Percentiles rank a stretch among this genome's conserved stretches.
phyloP scores from a whole-genome alignment of 108 stramenopile species.

The Skeletonema tropicum region DNA sequence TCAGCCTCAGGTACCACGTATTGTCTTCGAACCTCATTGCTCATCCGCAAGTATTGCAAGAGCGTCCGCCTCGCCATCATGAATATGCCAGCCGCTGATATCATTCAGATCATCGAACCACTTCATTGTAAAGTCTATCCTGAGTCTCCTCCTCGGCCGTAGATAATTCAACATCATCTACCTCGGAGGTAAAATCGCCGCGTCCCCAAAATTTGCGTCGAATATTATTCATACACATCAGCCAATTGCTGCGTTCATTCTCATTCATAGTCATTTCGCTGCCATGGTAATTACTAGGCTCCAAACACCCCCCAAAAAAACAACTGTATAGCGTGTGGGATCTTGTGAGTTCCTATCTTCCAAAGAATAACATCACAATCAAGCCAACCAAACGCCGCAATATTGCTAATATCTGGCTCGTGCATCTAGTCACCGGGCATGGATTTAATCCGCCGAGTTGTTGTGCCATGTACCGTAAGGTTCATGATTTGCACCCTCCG shows the following conservation, averaged over 20 bases:
- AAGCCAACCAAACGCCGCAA: constrained; percentile 52
- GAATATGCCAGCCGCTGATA: no score
- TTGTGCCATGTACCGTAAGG: constrained; percentile 45
- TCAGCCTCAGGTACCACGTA: no score
- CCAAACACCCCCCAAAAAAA: constrained; percentile 42
- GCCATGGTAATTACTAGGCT: constrained; percentile 43
- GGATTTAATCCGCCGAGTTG: constrained; percentile 45
- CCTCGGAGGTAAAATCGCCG: background rate
- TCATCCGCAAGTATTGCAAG: no score
- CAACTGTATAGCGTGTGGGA: background rate
- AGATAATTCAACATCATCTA: background rate
- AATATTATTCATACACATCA: constrained; percentile 17
- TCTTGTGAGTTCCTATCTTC: constrained; percentile 15
- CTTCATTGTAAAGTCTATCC: background rate
- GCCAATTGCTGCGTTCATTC: background rate
- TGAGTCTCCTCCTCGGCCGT: background rate
- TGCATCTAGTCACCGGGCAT: constrained; percentile 26
- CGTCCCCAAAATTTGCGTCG: constrained; percentile 6
- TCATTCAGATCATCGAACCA: background rate
- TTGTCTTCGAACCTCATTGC: no score
- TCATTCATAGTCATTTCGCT: constrained; percentile 43
- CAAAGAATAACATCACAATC: constrained; percentile 45
- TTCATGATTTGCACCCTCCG: constrained; percentile 39
- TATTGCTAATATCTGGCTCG: constrained; percentile 46
- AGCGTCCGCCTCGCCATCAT: background rate